Conservation (phyloP, 1,284 basidiomycete genomes). For the Ganoderma leucocontextum region DNA sequence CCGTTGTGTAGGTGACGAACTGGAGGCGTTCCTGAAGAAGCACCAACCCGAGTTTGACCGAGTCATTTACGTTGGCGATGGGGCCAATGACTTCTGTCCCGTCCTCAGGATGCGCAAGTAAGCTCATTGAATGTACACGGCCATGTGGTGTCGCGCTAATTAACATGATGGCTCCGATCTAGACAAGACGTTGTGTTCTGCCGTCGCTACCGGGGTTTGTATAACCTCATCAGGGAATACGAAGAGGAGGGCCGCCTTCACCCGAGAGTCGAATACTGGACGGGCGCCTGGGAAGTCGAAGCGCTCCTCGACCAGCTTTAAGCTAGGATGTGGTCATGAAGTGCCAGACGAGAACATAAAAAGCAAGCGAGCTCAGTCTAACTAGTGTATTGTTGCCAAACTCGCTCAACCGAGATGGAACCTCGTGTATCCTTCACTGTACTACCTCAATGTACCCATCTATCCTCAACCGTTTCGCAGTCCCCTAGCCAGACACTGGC, state of each 20-base stretch:
- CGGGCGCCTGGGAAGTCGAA: conserved; percentile 94
- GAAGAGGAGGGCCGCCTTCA: conserved; percentile 68
- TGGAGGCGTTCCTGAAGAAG: conserved; percentile 81
- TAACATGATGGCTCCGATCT: conserved; percentile 16
- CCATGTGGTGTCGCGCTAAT: not conserved
- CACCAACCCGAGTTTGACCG: conserved; percentile 79
- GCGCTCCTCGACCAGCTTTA: conserved; percentile 69
- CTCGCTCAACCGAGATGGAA: conserved; percentile 20
- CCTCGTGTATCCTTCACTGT: not conserved
- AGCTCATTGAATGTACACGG: conserved; percentile 33
- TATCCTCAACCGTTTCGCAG: not conserved
- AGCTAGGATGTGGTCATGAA: conserved; percentile 4
- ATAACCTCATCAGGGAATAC: conserved; percentile 81
- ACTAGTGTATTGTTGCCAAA: conserved; percentile 3
- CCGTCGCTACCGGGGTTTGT: conserved; percentile 78
- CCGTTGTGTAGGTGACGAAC: conserved; percentile 77
- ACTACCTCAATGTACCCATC: not conserved
- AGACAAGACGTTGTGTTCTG: conserved; percentile 85
- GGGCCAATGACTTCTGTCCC: conserved; percentile 96
- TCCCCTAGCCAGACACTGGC: conserved; percentile 5
- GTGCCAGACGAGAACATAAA: not conserved
- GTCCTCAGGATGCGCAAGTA: conserved; percentile 82
- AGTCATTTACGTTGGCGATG: conserved; percentile 94
- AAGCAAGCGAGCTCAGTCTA: not conserved
- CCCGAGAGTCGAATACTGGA: conserved; percentile 84